Evolutionary conservation across 2,329 filamentous ascomycete genomes (phyloP), one percentile per base, ranked within the genome.

Genomic region (Sclerotinia trifoliorum): DNA sequence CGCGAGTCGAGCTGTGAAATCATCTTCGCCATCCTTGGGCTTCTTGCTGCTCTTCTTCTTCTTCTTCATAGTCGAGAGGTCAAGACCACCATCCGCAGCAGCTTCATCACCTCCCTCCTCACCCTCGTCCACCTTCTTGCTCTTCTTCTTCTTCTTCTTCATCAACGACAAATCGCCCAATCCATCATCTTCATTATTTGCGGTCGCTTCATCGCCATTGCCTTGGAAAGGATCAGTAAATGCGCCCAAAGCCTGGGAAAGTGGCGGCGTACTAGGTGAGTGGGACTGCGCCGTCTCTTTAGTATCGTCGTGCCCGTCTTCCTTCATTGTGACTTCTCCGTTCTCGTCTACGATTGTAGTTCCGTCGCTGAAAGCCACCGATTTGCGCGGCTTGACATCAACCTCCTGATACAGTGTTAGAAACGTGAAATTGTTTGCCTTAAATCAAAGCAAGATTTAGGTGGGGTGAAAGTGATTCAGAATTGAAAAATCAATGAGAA

Each of bases 71-170:
- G 70, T 71, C 17, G 76, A 76, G 5, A 78, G 74, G 70, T 85
- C 83, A 56, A 81, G 79, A 49, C 81, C 81, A 48, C 83, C 81
- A 66, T 84, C 83, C 57, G 81, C 81, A 57, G 78, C 82, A 64
- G 79, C 80, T 10, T 78, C 76, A 71, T 87, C 84, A 65, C 88
- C 83, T 71, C 88, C 84, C 68, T 87, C 82, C 69, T 88, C 85
- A 73, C 89, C 87, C 69, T 87, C 81, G 79, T 85, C 88, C 73
- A 83, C 85, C 77, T 90, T 90, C 86, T 90, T 91, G 83, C 96
- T 97, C 84, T 97, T 98, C 81, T 93, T 93, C 81, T 93, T 93
- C 78, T 97, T 98, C 81, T 93, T 93, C 81, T 93, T 93, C 78
- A 89, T 88, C 70, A 91, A 83, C 61, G 86, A 85, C 78, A 87